phyloP scores from a whole-genome alignment of 768 basidiomycete species.

The Boletellus emodensis region DNA sequence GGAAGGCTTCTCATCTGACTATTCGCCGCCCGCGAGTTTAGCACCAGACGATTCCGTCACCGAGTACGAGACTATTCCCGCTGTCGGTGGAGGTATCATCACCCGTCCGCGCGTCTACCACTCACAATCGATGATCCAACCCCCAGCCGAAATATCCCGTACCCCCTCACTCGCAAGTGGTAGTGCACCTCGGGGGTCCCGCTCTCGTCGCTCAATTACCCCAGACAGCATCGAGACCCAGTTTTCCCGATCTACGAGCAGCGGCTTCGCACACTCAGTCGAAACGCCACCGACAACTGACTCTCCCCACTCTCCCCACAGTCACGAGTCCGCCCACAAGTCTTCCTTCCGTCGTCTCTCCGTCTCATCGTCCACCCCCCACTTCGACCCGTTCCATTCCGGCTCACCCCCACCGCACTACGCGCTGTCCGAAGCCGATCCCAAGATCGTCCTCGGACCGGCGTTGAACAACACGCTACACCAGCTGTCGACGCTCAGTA shows the following conservation, averaged over 20 bases:
- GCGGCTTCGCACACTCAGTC: slow-evolving; percentile 40
- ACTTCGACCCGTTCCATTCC: slow-evolving; percentile 32
- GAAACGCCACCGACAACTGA: slow-evolving; percentile 45
- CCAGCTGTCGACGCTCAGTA: slow-evolving; percentile 79
- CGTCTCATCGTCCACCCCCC: slow-evolving; percentile 28
- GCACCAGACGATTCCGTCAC: slow-evolving; percentile 41
- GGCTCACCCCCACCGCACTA: slow-evolving; percentile 34
- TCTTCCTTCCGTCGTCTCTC: slow-evolving; percentile 31
- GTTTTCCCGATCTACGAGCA: slow-evolving; percentile 46
- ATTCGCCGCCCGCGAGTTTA: slow-evolving; percentile 44
- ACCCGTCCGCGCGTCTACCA: slow-evolving; percentile 83
- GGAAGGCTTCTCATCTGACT: slow-evolving; percentile 54
- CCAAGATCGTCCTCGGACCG: slow-evolving; percentile 63
- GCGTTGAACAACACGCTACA: slow-evolving; percentile 72
- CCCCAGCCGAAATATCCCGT: slow-evolving; percentile 31
- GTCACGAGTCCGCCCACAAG: slow-evolving; percentile 18
- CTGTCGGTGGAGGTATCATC: slow-evolving; percentile 86
- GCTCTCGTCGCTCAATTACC: slow-evolving; percentile 27
- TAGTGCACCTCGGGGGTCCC: slow-evolving; percentile 6
- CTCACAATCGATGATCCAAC: slow-evolving; percentile 72
- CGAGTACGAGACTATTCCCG: slow-evolving; percentile 86
- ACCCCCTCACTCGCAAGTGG: slow-evolving; percentile 54
- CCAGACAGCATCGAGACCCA: slow-evolving; percentile 52
- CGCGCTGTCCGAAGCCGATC: slow-evolving; percentile 37
- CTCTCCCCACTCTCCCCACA: slow-evolving; percentile 14